Evolutionary conservation across 371 early-diverging fungal genomes (phyloP).

Genomic region (Actinomortierella wolfii): DNA sequence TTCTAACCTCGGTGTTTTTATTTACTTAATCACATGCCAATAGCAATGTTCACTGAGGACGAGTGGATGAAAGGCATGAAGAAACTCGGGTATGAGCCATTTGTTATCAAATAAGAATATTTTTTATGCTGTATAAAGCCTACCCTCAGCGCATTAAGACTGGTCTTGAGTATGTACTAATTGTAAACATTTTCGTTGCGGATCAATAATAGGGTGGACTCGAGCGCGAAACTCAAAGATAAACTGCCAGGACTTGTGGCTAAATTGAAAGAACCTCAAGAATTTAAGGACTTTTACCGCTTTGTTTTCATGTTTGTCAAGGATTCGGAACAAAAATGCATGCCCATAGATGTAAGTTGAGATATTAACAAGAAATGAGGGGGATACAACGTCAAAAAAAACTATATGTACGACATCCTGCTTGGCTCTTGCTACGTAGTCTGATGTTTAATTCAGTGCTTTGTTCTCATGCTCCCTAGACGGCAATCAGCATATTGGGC

Average conservation of each 20-base stretch:
- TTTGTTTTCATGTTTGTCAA: constrained; percentile 74
- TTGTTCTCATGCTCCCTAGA: constrained; percentile 31
- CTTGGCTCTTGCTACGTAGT: neutral
- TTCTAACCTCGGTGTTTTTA: neutral
- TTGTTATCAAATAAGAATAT: no score
- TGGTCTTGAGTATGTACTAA: no score
- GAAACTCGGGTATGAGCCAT: constrained; percentile 52
- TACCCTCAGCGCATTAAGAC: no score
- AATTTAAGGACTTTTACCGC: constrained; percentile 68
- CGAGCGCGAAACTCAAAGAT: constrained; percentile 52
- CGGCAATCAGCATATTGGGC: constrained; percentile 61
- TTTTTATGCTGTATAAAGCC: no score
- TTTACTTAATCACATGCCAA: neutral
- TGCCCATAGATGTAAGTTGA: constrained; percentile 63
- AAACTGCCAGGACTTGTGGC: constrained; percentile 51
- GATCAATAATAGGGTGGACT: constrained; percentile 57
- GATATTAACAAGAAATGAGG: neutral
- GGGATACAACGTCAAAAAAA: no score
- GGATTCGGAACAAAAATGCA: constrained; percentile 69
- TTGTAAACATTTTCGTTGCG: no score
- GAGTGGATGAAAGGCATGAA: constrained; percentile 75
- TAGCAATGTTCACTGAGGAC: constrained; percentile 64
- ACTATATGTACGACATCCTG: no score
- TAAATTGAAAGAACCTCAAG: constrained; percentile 49
- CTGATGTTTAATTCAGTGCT: neutral